Evolutionary conservation across 139 green algal genomes (phyloP).

Genomic region (Gonium pectorale): DNA sequence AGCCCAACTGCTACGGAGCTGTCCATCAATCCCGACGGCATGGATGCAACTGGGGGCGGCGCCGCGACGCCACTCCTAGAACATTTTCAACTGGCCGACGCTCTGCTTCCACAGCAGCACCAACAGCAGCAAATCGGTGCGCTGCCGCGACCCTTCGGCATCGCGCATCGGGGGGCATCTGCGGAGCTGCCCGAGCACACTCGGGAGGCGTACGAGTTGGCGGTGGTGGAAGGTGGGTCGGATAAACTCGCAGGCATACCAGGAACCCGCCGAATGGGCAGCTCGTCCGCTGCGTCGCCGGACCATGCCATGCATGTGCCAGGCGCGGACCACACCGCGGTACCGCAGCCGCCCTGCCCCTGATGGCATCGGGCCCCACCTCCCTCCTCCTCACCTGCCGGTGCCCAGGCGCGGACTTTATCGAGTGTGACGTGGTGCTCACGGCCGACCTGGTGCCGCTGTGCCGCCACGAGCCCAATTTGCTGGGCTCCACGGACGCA

Average conservation of each 20-base stretch:
- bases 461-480: constrained; percentile 76
- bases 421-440: constrained; percentile 80
- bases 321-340: too few species aligned
- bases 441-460: constrained; percentile 68
- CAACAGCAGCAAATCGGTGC: neutral
- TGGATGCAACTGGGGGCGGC: too few species aligned
- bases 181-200: constrained; percentile 75
- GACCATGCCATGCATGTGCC: too few species aligned
- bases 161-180: constrained; percentile 59
- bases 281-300: too few species aligned
- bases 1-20: too few species aligned
- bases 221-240: constrained; percentile 44
- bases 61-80: too few species aligned
- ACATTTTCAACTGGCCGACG: too few species aligned
- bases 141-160: constrained; percentile 15
- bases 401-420: constrained; percentile 69
- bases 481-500: constrained; percentile 70
- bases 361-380: too few species aligned
- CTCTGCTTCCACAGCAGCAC: neutral
- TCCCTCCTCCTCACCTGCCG: neutral
- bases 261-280: too few species aligned
- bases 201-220: constrained; percentile 59
- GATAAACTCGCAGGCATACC: too few species aligned
- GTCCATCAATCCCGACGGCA: too few species aligned
- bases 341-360: too few species aligned